Percentiles rank a stretch among this genome's conserved stretches.
phyloP scores from a whole-genome alignment of 2,329 filamentous ascomycete species.

The Sclerotiophoma versabilis region DNA sequence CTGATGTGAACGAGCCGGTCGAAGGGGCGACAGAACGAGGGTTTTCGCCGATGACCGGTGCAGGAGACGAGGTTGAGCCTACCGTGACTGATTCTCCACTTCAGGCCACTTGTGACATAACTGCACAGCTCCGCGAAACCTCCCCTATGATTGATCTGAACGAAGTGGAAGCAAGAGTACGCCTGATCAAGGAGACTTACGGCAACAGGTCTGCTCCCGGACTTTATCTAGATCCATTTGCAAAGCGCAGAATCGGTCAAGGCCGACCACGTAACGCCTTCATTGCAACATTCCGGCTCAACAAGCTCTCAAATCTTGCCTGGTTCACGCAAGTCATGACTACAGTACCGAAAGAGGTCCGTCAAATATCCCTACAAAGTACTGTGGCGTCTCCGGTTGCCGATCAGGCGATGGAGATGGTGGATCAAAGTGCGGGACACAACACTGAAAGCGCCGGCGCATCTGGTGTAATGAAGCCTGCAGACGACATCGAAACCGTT shows the following conservation, averaged over 20 bases:
- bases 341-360: not conserved
- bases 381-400: not conserved
- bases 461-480: no score
- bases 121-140: not conserved
- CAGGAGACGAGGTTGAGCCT: not conserved
- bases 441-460: not conserved
- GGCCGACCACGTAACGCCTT: constrained; percentile 54
- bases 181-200: constrained; percentile 38
- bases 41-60: not conserved
- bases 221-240: constrained; percentile 56
- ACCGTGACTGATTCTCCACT: not conserved
- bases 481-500: not conserved
- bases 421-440: not conserved
- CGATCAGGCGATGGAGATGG: not conserved
- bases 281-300: constrained; percentile 53
- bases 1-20: not conserved
- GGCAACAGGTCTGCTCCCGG: constrained; percentile 44
- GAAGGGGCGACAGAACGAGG: not conserved
- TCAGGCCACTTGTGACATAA: not conserved
- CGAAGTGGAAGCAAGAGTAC: not conserved
- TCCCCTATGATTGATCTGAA: not conserved
- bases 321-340: constrained; percentile 41
- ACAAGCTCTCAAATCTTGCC: constrained; percentile 40
- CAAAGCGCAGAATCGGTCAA: constrained; percentile 43
- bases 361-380: not conserved